phyloP scores from a whole-genome alignment of 148 eudicot genomes.

The Chenopodium formosanum region DNA sequence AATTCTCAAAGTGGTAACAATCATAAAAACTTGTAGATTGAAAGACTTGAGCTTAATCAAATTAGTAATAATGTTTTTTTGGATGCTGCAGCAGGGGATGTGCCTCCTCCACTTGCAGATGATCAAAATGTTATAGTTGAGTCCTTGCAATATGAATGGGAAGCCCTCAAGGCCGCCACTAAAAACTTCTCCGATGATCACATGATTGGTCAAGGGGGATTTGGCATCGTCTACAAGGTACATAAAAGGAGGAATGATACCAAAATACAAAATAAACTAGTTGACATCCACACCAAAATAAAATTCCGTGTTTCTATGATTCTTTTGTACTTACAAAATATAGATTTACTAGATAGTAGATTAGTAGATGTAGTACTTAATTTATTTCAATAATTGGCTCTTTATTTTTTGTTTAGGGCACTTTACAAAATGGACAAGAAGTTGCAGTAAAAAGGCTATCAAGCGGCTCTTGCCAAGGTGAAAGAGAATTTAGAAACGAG shows the following conservation, averaged over 20 bases:
- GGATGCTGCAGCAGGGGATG: slow-evolving; percentile 4
- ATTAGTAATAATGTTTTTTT: not conserved
- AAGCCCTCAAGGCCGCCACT: slow-evolving; percentile 26
- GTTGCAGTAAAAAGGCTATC: slow-evolving; percentile 28
- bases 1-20: not conserved
- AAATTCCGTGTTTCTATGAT: no score
- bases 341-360: no score
- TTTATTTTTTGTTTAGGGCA: slow-evolving; percentile 11
- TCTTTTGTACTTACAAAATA: no score
- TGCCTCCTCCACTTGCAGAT: not conserved
- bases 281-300: no score
- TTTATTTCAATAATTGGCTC: not conserved
- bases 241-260: no score
- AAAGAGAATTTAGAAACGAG: slow-evolving; percentile 23
- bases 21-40: not conserved
- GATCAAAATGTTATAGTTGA: slow-evolving; percentile 9
- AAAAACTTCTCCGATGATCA: slow-evolving; percentile 23
- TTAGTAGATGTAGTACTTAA: no score
- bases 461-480: slow-evolving; percentile 18
- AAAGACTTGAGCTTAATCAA: not conserved
- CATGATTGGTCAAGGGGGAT: slow-evolving; percentile 32
- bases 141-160: slow-evolving; percentile 18
- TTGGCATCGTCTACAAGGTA: slow-evolving; percentile 32
- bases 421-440: slow-evolving; percentile 14
- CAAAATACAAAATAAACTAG: no score